Evolutionary conservation across 129 eudicot genomes (phyloP).

Genomic region (Helianthus tuberosus): DNA sequence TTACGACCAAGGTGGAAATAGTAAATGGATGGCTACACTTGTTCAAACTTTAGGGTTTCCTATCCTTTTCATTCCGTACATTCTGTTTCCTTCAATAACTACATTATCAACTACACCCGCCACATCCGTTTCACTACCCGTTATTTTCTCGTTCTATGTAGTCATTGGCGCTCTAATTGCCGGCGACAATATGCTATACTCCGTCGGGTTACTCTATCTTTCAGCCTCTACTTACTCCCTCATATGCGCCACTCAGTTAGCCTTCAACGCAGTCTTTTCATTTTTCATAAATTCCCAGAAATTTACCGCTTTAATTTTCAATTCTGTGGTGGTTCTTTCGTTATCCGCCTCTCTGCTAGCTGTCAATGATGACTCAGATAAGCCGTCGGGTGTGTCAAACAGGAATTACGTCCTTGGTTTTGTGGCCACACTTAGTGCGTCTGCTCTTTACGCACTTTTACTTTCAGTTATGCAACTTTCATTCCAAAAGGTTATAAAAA

Average conservation of each 20-base stretch:
- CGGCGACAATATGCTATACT: conserved; percentile 84
- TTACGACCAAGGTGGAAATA: conserved; percentile 85
- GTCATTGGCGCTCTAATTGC: conserved; percentile 65
- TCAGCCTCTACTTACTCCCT: conserved; percentile 96
- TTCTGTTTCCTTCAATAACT: conserved; percentile 47
- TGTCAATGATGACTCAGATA: conserved; percentile 62
- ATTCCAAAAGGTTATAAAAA: conserved; percentile 62
- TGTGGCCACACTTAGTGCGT: conserved; percentile 62
- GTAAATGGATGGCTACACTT: conserved; percentile 84
- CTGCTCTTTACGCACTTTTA: conserved; percentile 72
- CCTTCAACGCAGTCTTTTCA: conserved; percentile 78
- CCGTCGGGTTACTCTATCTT: conserved; percentile 72
- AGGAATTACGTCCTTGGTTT: conserved; percentile 62
- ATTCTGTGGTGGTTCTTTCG: conserved; percentile 73
- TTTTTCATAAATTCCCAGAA: conserved; percentile 79
- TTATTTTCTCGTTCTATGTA: conserved; percentile 42
- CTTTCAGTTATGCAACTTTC: conserved; percentile 81
- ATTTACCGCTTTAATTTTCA: conserved; percentile 72
- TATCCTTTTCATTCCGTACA: conserved; percentile 63
- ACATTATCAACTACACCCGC: conserved; percentile 30
- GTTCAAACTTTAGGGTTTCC: conserved; percentile 94
- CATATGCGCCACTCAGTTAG: conserved; percentile 84
- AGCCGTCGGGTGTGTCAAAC: conserved; percentile 62
- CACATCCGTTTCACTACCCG: conserved; percentile 10
- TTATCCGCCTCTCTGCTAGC: conserved; percentile 84